A percentile compares a stretch with the other conserved stretches of the same genome.
Evolutionary conservation across 768 basidiomycete genomes (phyloP).

Genomic region (Serendipita vermifera): DNA sequence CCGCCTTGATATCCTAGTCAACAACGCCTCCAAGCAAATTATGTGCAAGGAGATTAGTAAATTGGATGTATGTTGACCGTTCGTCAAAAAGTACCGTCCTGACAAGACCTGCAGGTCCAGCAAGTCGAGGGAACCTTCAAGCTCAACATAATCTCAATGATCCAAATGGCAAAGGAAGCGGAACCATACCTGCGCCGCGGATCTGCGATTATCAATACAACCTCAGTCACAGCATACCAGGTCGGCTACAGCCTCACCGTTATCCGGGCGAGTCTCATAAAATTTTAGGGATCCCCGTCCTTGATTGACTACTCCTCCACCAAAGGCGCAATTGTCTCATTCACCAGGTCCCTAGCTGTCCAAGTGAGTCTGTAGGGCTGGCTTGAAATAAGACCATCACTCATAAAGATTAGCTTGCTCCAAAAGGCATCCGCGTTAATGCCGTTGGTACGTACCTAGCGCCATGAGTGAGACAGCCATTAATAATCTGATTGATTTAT

Average conservation of each 20-base stretch:
- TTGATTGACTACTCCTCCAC: constrained; percentile 42
- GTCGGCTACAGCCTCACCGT: constrained; percentile 19
- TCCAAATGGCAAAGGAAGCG: constrained; percentile 42
- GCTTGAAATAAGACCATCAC: background rate
- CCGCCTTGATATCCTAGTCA: constrained; percentile 43
- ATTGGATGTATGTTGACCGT: constrained; percentile 24
- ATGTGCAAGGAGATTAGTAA: constrained; percentile 34
- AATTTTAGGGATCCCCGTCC: constrained; percentile 17
- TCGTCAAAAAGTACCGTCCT: background rate
- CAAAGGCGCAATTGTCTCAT: constrained; percentile 47
- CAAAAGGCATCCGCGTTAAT: constrained; percentile 47
- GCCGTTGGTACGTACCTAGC: constrained; percentile 23
- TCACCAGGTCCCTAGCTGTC: constrained; percentile 41
- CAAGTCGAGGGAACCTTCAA: constrained; percentile 44
- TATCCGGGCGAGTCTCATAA: constrained; percentile 13
- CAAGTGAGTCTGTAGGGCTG: constrained; percentile 20
- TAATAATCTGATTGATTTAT: constrained; percentile 12
- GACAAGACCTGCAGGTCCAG: constrained; percentile 22
- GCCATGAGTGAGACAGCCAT: background rate
- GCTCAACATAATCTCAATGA: constrained; percentile 47
- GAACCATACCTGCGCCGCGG: constrained; percentile 49
- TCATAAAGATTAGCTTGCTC: constrained; percentile 26
- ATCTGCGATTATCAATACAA: constrained; percentile 46
- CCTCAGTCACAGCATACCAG: constrained; percentile 43
- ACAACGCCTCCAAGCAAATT: constrained; percentile 40